These are phyloP conservation scores for Porpolomopsis calyptriformis DNA, from an alignment of 768 basidiomycete species.

Conservation along the genomic window DNA sequence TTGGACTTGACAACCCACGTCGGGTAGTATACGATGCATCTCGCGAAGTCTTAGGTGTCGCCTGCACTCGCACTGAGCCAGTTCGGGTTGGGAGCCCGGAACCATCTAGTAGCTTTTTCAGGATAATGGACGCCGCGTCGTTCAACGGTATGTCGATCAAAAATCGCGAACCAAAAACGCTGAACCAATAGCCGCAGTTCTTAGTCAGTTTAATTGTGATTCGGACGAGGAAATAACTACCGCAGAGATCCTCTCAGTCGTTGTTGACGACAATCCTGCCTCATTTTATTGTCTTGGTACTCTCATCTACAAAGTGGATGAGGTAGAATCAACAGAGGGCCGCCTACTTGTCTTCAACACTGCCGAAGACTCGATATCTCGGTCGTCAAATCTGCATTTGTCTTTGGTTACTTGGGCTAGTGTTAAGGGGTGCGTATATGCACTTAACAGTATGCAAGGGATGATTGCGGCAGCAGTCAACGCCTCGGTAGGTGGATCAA, in stretches of 20 bases:
- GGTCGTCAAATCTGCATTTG: slow-evolving; percentile 20
- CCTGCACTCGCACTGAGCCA: slow-evolving; percentile 45
- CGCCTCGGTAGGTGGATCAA: slow-evolving; percentile 45
- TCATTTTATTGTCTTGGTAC: slow-evolving; percentile 44
- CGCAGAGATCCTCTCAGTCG: slow-evolving; percentile 27
- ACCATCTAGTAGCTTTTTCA: slow-evolving; percentile 43
- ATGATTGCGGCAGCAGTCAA: slow-evolving; percentile 64
- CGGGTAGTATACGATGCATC: slow-evolving; percentile 50
- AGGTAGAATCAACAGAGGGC: slow-evolving; percentile 44
- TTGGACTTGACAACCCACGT: slow-evolving; percentile 65
- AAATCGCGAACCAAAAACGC: background rate
- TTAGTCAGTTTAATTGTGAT: slow-evolving; percentile 39
- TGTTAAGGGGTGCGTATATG: slow-evolving; percentile 61
- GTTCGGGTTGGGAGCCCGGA: slow-evolving; percentile 42
- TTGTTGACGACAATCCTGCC: slow-evolving; percentile 18
- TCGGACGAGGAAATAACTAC: slow-evolving; percentile 56
- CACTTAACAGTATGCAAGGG: slow-evolving; percentile 39
- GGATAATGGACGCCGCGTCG: slow-evolving; percentile 52
- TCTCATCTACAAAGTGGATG: slow-evolving; percentile 29
- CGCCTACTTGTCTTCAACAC: slow-evolving; percentile 47
- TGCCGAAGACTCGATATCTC: slow-evolving; percentile 15
- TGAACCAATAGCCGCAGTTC: slow-evolving; percentile 19
- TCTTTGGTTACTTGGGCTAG: slow-evolving; percentile 32
- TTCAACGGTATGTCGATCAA: slow-evolving; percentile 41
- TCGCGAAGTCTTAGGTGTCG: slow-evolving; percentile 54